Percentiles rank a stretch among this genome's conserved stretches.
Conservation (phyloP, 106 monocot species). For the Posidonia australis region DNA sequence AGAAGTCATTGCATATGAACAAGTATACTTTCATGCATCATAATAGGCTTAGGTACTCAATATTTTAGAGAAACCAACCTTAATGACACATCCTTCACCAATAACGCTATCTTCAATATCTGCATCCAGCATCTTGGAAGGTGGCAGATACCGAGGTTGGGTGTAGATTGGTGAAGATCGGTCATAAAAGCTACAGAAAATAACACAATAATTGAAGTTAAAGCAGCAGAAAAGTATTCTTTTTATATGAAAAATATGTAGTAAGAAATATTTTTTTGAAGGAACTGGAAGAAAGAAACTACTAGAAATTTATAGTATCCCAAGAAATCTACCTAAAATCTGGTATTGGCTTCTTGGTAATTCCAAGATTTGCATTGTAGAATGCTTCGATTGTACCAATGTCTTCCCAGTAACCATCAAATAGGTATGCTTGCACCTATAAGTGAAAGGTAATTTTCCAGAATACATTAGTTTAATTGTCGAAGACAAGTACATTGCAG, state of each 20-base stretch:
- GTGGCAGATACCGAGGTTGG: slow-evolving; percentile 86
- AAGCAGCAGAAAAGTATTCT: neutral
- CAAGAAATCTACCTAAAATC: slow-evolving; percentile 68
- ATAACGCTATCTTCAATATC: slow-evolving; percentile 97
- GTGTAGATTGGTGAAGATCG: slow-evolving; percentile 95
- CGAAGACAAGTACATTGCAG: too few species aligned
- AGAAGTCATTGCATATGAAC: too few species aligned
- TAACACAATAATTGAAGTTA: neutral
- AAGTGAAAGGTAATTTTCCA: neutral
- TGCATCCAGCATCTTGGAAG: slow-evolving; percentile 92
- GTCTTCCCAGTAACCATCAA: slow-evolving; percentile 98
- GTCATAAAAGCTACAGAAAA: slow-evolving; percentile 74
- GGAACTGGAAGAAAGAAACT: neutral
- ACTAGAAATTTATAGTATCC: neutral
- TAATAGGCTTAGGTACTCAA: too few species aligned
- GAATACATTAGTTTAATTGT: neutral
- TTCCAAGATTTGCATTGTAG: slow-evolving; percentile 97
- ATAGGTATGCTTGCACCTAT: slow-evolving; percentile 97
- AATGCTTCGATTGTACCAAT: slow-evolving; percentile 98
- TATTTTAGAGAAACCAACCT: slow-evolving; percentile 47
- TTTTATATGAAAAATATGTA: too few species aligned
- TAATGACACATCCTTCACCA: slow-evolving; percentile 93
- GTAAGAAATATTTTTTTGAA: too few species aligned
- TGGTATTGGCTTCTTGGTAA: slow-evolving; percentile 89
- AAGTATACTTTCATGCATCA: too few species aligned